Percentiles rank a stretch among this genome's conserved stretches.
Evolutionary conservation across 2,329 filamentous ascomycete species (phyloP).

Genomic region (Ceratocystis smalleyi): DNA sequence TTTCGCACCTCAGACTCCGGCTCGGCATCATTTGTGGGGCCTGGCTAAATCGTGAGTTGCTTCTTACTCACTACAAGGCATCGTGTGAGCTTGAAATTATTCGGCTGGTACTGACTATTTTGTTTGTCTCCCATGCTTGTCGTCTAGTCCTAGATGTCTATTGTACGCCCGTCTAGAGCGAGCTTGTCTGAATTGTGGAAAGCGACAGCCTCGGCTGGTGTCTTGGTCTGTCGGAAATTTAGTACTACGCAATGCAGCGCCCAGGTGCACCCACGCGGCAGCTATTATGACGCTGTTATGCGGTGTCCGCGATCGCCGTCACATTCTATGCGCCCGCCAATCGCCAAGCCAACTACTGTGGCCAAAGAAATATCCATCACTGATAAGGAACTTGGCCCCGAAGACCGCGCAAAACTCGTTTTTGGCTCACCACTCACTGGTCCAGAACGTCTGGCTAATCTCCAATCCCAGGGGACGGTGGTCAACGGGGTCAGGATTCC

Average conservation of each 20-base stretch:
- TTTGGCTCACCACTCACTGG: slow-evolving; percentile 70
- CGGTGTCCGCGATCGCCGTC: slow-evolving; percentile 23
- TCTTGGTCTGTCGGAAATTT: neutral
- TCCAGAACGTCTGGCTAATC: slow-evolving; percentile 45
- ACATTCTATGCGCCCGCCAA: slow-evolving; percentile 4
- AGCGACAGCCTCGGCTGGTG: neutral
- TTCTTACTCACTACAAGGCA: neutral
- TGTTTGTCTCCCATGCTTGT: neutral
- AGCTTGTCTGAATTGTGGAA: neutral
- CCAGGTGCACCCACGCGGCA: slow-evolving; percentile 35
- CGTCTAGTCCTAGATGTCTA: neutral
- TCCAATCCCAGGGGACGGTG: slow-evolving; percentile 42
- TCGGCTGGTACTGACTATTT: neutral
- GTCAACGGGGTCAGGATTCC: slow-evolving; percentile 73
- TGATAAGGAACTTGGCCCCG: slow-evolving; percentile 30
- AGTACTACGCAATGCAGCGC: neutral
- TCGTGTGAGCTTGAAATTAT: too few species aligned
- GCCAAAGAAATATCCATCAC: slow-evolving; percentile 23
- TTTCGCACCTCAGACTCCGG: neutral
- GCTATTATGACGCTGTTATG: slow-evolving; percentile 45
- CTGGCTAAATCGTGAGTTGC: neutral
- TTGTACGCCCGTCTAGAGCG: neutral
- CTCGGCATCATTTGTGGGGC: slow-evolving; percentile 1
- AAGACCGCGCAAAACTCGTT: slow-evolving; percentile 49
- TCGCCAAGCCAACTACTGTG: slow-evolving; percentile 11